Conservation (phyloP, 139 green algal genomes). For the Coccomyxa sp. region DNA sequence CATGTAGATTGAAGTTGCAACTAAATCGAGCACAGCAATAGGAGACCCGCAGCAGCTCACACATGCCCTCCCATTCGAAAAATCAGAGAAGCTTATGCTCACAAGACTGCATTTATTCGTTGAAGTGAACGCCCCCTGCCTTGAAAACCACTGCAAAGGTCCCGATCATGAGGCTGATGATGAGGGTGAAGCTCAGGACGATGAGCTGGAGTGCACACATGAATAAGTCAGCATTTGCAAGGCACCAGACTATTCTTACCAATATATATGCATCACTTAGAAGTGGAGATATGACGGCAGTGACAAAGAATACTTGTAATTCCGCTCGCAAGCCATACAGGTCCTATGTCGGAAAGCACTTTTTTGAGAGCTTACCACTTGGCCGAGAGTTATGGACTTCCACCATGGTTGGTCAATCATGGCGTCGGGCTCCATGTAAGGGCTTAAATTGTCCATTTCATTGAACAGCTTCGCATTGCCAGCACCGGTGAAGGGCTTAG, state of each 20-base stretch:
- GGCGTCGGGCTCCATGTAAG: conserved; percentile 60
- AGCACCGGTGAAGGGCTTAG: conserved; percentile 34
- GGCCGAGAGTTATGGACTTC: conserved; percentile 64
- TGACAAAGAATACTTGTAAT: neutral
- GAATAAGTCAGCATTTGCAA: neutral
- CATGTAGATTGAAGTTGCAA: too few relatives aligned
- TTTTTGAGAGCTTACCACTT: conserved; percentile 44
- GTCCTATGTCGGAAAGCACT: neutral
- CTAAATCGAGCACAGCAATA: too few relatives aligned
- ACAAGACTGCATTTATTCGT: conserved; percentile 35
- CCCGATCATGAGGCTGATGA: conserved; percentile 75
- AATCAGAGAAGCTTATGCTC: too few relatives aligned
- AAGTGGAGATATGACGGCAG: neutral
- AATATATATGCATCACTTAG: neutral
- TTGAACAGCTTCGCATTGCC: conserved; percentile 38
- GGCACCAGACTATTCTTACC: neutral
- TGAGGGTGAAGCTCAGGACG: conserved; percentile 60
- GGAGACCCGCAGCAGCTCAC: too few relatives aligned
- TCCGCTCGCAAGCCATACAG: neutral
- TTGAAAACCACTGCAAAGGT: conserved; percentile 67
- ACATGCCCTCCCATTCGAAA: too few relatives aligned
- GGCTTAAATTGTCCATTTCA: conserved; percentile 58
- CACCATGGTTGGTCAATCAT: conserved; percentile 50
- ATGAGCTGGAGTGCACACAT: conserved; percentile 38
- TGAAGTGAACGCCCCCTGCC: conserved; percentile 59